A percentile compares a stretch with the other conserved stretches of the same genome.
Conservation (phyloP, 768 basidiomycete genomes). For the Trichaptum fuscoviolaceum region DNA sequence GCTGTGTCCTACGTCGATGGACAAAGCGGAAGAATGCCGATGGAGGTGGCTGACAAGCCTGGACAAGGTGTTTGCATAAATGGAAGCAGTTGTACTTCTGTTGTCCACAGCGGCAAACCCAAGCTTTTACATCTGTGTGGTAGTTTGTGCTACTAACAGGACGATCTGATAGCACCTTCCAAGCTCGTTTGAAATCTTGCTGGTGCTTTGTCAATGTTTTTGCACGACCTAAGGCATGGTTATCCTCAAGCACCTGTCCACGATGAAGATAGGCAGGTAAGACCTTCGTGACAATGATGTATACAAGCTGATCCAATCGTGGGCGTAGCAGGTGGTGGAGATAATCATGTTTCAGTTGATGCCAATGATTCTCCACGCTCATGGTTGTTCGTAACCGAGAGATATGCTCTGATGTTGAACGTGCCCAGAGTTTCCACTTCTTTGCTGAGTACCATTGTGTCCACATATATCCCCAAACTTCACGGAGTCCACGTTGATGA, state of each 20-base stretch:
- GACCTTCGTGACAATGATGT: slow-evolving; percentile 24
- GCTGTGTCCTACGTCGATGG: slow-evolving; percentile 15
- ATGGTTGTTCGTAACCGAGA: slow-evolving; percentile 25
- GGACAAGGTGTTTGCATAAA: slow-evolving; percentile 31
- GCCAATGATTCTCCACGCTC: slow-evolving; percentile 29
- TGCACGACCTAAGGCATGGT: slow-evolving; percentile 17
- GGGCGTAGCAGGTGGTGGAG: slow-evolving; percentile 23
- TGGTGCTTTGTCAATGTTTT: slow-evolving; percentile 21
- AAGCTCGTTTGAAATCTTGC: slow-evolving; percentile 20
- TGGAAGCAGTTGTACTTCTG: slow-evolving; percentile 24
- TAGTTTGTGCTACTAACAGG: slow-evolving; percentile 18
- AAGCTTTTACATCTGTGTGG: slow-evolving; percentile 15
- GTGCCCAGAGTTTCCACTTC: slow-evolving; percentile 30
- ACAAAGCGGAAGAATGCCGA: slow-evolving; percentile 18
- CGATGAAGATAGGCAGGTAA: slow-evolving; percentile 20
- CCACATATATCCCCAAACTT: slow-evolving; percentile 35
- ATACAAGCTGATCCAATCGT: slow-evolving; percentile 27
- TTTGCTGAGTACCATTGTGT: slow-evolving; percentile 28
- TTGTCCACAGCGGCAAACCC: slow-evolving; percentile 26
- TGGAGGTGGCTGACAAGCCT: slow-evolving; percentile 18
- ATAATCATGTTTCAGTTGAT: slow-evolving; percentile 25
- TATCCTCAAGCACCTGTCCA: slow-evolving; percentile 12
- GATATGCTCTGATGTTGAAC: slow-evolving; percentile 20
- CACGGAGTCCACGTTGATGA: slow-evolving; percentile 19
- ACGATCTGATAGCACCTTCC: slow-evolving; percentile 13